Conservation (phyloP, 139 green algal species). For the Tetradesmus obliquus region DNA sequence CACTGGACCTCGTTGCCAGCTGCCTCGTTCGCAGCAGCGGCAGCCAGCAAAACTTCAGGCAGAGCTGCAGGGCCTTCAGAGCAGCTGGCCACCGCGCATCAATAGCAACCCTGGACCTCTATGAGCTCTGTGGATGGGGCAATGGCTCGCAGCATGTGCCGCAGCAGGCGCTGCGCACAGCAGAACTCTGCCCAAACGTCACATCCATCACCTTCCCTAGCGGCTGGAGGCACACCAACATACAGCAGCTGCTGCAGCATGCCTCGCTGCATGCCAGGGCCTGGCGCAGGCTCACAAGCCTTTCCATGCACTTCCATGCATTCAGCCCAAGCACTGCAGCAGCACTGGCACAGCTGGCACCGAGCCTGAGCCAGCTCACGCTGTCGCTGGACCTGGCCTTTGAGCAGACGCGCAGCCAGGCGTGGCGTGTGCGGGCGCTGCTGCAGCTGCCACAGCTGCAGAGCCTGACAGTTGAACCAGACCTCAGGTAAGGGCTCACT, state of each 20-base stretch:
- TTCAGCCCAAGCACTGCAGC: background rate
- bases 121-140: conserved; percentile 22
- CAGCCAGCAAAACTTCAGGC: background rate
- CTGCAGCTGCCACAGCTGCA: background rate
- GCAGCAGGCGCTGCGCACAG: background rate
- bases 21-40: background rate
- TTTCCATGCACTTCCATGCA: conserved; percentile 23
- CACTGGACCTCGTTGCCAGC: background rate
- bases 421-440: conserved; percentile 12
- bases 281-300: background rate
- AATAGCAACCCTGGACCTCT: background rate
- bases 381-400: conserved; percentile 30
- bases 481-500: background rate
- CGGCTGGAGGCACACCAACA: conserved; percentile 7
- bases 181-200: background rate
- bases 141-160: background rate
- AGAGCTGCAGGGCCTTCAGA: conserved; percentile 6
- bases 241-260: background rate
- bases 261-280: background rate
- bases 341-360: background rate
- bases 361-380: background rate
- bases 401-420: conserved; percentile 27
- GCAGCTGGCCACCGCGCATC: background rate
- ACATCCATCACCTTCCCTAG: background rate
- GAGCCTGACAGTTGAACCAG: background rate